Evolutionary conservation across 176 grass and related monocot species (phyloP).

Genomic region (Carex cristatella): DNA sequence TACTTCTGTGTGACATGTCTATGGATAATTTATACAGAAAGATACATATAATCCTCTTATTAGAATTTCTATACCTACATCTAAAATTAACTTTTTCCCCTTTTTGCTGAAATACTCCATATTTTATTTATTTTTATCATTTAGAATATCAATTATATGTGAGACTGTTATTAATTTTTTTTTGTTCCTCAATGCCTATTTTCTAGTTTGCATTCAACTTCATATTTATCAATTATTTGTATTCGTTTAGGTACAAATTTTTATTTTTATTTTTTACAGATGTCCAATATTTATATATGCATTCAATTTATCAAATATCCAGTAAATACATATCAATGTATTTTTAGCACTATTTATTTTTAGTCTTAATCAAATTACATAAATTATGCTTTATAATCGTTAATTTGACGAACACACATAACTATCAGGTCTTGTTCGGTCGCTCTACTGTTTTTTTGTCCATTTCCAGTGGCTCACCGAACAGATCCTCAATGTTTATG

Average conservation of each 20-base stretch:
- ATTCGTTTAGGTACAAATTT: background rate
- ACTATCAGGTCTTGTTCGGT: too few species aligned
- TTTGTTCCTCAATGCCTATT: background rate
- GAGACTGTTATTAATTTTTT: background rate
- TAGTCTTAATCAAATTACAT: too few species aligned
- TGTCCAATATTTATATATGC: background rate
- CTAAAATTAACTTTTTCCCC: background rate
- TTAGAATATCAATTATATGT: background rate
- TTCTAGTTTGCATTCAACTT: background rate
- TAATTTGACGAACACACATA: too few species aligned
- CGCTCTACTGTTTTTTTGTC: too few species aligned
- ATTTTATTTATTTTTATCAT: background rate
- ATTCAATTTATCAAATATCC: too few species aligned
- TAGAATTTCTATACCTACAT: background rate
- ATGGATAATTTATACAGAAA: background rate
- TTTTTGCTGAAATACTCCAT: background rate
- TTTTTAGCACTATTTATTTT: too few species aligned
- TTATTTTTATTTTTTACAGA: background rate
- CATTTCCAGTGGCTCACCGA: too few species aligned
- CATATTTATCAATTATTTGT: background rate
- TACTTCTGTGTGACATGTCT: too few species aligned
- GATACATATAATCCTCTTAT: background rate
- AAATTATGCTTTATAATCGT: too few species aligned
- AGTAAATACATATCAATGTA: too few species aligned
- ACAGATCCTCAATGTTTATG: too few species aligned